Conservation (phyloP, 257 asterid genomes). For the Gynochthodes officinalis region DNA sequence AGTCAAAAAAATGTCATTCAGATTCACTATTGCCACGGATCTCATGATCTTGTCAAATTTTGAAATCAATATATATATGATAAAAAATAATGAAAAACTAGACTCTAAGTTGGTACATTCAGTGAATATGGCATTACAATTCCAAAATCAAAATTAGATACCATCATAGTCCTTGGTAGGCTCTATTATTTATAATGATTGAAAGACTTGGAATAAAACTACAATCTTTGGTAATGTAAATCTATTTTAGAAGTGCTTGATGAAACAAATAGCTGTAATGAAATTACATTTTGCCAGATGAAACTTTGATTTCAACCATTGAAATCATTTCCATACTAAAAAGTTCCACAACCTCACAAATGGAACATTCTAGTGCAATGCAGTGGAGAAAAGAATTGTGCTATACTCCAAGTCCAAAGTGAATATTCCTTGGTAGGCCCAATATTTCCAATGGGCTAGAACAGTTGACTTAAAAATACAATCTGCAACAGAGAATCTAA, state of each 20-base stretch:
- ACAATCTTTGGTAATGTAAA: background rate
- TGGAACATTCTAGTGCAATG: background rate
- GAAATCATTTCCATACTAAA: background rate
- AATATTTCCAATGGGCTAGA: background rate
- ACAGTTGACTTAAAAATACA: background rate
- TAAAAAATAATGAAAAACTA: background rate
- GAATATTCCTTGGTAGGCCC: background rate
- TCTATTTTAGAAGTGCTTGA: background rate
- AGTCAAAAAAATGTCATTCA: background rate
- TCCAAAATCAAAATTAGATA: background rate
- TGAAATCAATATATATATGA: background rate
- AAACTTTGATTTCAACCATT: background rate
- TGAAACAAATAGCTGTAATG: background rate
- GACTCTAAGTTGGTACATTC: background rate
- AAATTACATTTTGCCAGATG: background rate
- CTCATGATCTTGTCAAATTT: no score
- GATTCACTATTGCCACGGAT: no score
- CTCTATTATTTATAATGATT: no score
- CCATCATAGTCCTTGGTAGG: background rate
- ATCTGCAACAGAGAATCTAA: no score
- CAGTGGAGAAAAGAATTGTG: no score
- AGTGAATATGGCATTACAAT: background rate
- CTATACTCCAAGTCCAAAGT: background rate
- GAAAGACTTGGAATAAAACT: background rate
- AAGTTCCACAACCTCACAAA: background rate